These are phyloP conservation scores for Actinomortierella wolfii DNA, from an alignment of 371 early-diverging fungal species.

Conservation along the genomic window DNA sequence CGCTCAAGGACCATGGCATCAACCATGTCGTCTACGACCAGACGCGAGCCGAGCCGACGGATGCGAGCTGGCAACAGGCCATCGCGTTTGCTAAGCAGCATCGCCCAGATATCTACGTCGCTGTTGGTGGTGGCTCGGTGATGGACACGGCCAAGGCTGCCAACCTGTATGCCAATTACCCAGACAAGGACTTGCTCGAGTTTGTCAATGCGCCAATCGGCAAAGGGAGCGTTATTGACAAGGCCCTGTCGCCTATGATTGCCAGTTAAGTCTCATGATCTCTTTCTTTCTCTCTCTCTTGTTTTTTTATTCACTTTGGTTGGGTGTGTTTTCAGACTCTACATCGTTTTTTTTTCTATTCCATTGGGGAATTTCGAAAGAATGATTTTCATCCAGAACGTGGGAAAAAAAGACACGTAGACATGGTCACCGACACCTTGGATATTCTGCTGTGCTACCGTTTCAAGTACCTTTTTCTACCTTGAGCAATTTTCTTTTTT, in stretches of 20 bases:
- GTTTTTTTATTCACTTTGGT: not conserved
- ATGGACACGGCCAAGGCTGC: conserved; percentile 94
- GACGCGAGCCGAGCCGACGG: conserved; percentile 87
- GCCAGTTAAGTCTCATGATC: conserved; percentile 51
- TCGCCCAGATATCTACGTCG: conserved; percentile 83
- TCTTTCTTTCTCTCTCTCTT: not conserved
- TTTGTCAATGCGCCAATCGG: conserved; percentile 96
- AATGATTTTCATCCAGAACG: too few relatives aligned
- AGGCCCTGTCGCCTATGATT: conserved; percentile 80
- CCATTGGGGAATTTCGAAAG: too few relatives aligned
- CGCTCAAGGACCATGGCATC: conserved; percentile 75
- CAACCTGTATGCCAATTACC: conserved; percentile 82
- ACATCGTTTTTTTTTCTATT: not conserved
- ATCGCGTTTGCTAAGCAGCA: conserved; percentile 80
- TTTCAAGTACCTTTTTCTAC: too few relatives aligned
- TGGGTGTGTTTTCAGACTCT: not conserved
- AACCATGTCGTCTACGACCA: conserved; percentile 77
- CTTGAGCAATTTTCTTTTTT: too few relatives aligned
- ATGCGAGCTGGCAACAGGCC: conserved; percentile 76
- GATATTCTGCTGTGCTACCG: too few relatives aligned
- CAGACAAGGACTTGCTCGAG: conserved; percentile 85
- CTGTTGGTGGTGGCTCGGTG: conserved; percentile 93
- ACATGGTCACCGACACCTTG: too few relatives aligned
- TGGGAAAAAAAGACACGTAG: too few relatives aligned
- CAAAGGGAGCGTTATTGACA: conserved; percentile 76